Base-by-base conservation (phyloP, 1,284 basidiomycete species). In the Volvariella volvacea region DNA sequence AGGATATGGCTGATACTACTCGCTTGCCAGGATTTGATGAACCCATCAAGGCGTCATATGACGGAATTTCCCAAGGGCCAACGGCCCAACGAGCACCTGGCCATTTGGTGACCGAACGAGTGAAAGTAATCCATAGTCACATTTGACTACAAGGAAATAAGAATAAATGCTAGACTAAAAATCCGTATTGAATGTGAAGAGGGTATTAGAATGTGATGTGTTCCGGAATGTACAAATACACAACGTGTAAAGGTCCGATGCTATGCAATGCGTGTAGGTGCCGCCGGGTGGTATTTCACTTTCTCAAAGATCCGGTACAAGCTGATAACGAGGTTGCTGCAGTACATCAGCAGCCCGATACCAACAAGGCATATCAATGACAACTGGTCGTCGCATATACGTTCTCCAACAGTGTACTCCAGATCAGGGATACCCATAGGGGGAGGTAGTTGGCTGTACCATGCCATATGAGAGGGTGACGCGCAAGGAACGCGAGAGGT, bases 271-370 rank as follows among this genome's bases (percentile, higher is more conserved):
- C 45, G 50, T 39, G 49, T 38, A 33, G 49, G 44, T 17, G 50
- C 51, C 20, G 53, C 56, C 28, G 64, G 63, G 41, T 66, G 68
- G 50, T 70, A 80, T 63, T 90, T 89, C 50, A 92, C 85, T 66
- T 91, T 91, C 61, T 89, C 84, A 53, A 92, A 89, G 49, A 92
- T 90, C 50, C 89, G 71, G 63, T 83, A 92, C n/a, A 92, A 70
- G 48, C 82, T 85, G 56, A 92, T 90, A 54, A 91, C 70, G 50
- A 92, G 75, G 58, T 88, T 90, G 51, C 73, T 76, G 65, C 85
- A 84, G 60, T 92, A 91, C 63, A 84, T 78, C 43, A 83, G 59
- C 34, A 91, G 71, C 32, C 87, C 84, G 31, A 88, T 73, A 46
- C 77, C 80, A 45, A 88, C 85, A 25, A 92, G 73, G 49, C 74